These are phyloP conservation scores for Triglochin maritima DNA, from an alignment of 106 monocot genomes.

Conservation along the genomic window DNA sequence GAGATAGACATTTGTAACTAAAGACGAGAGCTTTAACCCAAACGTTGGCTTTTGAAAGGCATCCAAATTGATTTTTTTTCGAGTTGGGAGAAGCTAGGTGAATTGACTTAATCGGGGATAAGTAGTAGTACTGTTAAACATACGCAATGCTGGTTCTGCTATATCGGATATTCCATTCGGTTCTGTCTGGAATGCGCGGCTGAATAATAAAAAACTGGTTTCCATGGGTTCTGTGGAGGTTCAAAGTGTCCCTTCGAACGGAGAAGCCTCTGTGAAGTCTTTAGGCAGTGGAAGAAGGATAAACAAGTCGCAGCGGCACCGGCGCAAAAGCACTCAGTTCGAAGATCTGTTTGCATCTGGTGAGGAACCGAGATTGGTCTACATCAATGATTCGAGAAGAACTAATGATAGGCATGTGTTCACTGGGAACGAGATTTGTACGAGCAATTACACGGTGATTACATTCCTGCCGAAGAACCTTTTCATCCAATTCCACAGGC, in stretches of 20 bases:
- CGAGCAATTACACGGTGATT: constrained; percentile 91
- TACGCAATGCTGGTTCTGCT: too few relatives aligned
- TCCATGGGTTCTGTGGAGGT: constrained; percentile 59
- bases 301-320: constrained; percentile 34
- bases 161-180: neutral
- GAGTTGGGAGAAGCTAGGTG: too few relatives aligned
- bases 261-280: constrained; percentile 34
- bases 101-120: too few relatives aligned
- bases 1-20: too few relatives aligned
- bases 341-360: constrained; percentile 52
- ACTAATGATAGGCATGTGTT: constrained; percentile 92
- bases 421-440: constrained; percentile 87
- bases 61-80: too few relatives aligned
- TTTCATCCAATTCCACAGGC: constrained; percentile 90
- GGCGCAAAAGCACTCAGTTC: constrained; percentile 52
- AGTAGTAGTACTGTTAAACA: too few relatives aligned
- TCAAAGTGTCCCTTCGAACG: constrained; percentile 37
- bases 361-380: constrained; percentile 59
- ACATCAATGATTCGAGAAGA: constrained; percentile 78
- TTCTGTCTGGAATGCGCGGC: constrained; percentile 43
- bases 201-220: constrained; percentile 18
- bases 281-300: constrained; percentile 33
- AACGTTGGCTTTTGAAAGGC: too few relatives aligned
- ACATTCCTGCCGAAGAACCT: constrained; percentile 95
- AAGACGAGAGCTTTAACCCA: too few relatives aligned